These are phyloP conservation scores for Septoria petroselini DNA, from an alignment of 2,329 filamentous ascomycete genomes.

Conservation along the genomic window DNA sequence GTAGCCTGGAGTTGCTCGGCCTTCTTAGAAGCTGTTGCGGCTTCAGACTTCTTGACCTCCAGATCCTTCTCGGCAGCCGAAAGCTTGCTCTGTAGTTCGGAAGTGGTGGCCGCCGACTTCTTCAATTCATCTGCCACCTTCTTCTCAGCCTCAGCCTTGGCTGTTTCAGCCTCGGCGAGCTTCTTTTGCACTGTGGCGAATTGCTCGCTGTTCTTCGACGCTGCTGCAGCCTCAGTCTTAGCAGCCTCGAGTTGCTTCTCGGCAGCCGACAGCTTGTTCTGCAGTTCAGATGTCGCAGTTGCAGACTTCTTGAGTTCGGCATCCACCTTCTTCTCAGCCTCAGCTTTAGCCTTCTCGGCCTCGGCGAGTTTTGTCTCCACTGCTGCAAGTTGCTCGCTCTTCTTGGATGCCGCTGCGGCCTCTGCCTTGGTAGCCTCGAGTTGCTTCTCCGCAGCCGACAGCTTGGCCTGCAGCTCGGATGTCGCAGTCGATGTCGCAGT, in stretches of 20 bases:
- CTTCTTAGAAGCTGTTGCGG: slow-evolving; percentile 11
- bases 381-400: slow-evolving; percentile 7
- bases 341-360: neutral
- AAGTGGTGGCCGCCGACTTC: neutral
- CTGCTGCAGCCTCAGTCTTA: slow-evolving; percentile 11
- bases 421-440: slow-evolving; percentile 15
- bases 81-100: slow-evolving; percentile 15
- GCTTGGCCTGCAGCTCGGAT: slow-evolving; percentile 12
- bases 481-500: too few relatives aligned
- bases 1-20: slow-evolving; percentile 7
- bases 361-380: slow-evolving; percentile 10
- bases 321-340: slow-evolving; percentile 4
- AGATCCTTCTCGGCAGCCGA: slow-evolving; percentile 15
- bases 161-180: slow-evolving; percentile 1
- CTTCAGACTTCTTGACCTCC: slow-evolving; percentile 14
- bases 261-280: slow-evolving; percentile 13
- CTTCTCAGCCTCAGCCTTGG: slow-evolving; percentile 1
- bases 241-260: slow-evolving; percentile 13
- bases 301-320: slow-evolving; percentile 9
- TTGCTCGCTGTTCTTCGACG: slow-evolving; percentile 10
- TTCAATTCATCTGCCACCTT: slow-evolving; percentile 10
- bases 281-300: slow-evolving; percentile 9
- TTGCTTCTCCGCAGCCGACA: slow-evolving; percentile 11
- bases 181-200: slow-evolving; percentile 9
- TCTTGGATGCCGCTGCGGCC: slow-evolving; percentile 7